These are phyloP conservation scores for Botrytis elliptica DNA, from an alignment of 2,329 filamentous ascomycete species.

Conservation along the genomic window DNA sequence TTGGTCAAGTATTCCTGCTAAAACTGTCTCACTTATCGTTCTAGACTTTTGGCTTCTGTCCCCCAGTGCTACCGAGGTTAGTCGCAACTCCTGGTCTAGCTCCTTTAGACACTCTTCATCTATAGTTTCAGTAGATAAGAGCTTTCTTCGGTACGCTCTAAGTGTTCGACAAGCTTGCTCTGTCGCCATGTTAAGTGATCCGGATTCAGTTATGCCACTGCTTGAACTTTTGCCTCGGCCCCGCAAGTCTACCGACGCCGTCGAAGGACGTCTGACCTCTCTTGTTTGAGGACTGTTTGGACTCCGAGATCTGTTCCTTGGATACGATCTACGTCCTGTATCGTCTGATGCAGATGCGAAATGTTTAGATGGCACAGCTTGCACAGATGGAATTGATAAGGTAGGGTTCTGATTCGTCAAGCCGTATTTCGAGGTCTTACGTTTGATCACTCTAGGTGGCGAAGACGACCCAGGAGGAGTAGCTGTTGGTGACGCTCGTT, in stretches of 20 bases:
- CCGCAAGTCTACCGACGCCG: constrained; percentile 48
- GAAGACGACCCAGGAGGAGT: constrained; percentile 50
- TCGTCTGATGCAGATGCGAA: constrained; percentile 36
- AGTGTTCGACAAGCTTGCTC: constrained; percentile 64
- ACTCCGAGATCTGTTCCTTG: constrained; percentile 37
- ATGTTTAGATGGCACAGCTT: constrained; percentile 32
- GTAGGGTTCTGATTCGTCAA: constrained; percentile 54
- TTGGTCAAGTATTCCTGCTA: constrained; percentile 68
- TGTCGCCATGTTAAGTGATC: constrained; percentile 60
- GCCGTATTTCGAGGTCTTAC: constrained; percentile 52
- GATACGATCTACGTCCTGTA: constrained; percentile 26
- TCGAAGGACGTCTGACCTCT: constrained; percentile 51
- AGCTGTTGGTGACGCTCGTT: constrained; percentile 48
- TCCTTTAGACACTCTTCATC: constrained; percentile 59
- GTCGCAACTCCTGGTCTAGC: constrained; percentile 62
- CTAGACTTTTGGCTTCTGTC: constrained; percentile 42
- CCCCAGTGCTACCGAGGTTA: constrained; percentile 58
- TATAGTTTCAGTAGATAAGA: constrained; percentile 55
- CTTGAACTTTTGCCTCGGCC: constrained; percentile 51
- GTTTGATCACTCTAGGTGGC: constrained; percentile 53
- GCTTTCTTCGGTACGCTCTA: constrained; percentile 61
- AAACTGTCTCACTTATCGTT: constrained; percentile 55
- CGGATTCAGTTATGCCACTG: constrained; percentile 46
- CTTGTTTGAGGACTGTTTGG: constrained; percentile 30
- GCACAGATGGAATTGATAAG: constrained; percentile 36